Evolutionary conservation across 2,329 filamentous ascomycete genomes (phyloP), one percentile per base, ranked within the genome.

Genomic region (Phialophora expanda): DNA sequence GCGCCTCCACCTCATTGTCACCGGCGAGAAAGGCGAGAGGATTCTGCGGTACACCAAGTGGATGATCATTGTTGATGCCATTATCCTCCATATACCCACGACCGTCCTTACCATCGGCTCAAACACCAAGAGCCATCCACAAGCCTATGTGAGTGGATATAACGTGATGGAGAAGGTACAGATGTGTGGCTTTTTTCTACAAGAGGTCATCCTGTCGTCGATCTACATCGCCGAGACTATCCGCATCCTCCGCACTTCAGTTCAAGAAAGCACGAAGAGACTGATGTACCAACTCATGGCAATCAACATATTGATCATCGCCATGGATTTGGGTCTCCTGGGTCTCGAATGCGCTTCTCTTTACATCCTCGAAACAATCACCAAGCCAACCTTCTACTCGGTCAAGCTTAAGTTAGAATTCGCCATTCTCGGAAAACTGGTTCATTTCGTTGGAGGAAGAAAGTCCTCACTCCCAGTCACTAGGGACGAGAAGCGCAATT

Each of bases 221-320:
- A 75, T 85, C 22, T 87, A 85, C 72, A 85, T 87, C 63, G 77
- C 76, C 73, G 83, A 86, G 68, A 84, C 85, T 0, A 74, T 83
- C 64, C 81, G 78, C 80, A 79, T 86, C 63, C 76, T 86, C 60
- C 79, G 78, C 7, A 70, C 81, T 9, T 79, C 84, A 65, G 77
- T 78, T 22, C 77, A 81, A 61, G 73, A 74, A 24, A 73, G 75
- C 62, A 80, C 79, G 56, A 78, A 78, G 71, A 78, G 78, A 62
- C 79, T 84, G 66, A 81, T 83, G 76, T 79, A 77, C 64, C 82
- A 84, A 72, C 77, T 84, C 30, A 73, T 85, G 60, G 72, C 76
- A 61, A 82, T 84, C 74, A 84, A 84, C 69, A 63, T 80, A 28
- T 75, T 82, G 60, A 82, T 82, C 67, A 83, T 82, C 65, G 64